Evolutionary conservation across 805 yeast species (phyloP).

Genomic region (Saccharomyces eubayanus): DNA sequence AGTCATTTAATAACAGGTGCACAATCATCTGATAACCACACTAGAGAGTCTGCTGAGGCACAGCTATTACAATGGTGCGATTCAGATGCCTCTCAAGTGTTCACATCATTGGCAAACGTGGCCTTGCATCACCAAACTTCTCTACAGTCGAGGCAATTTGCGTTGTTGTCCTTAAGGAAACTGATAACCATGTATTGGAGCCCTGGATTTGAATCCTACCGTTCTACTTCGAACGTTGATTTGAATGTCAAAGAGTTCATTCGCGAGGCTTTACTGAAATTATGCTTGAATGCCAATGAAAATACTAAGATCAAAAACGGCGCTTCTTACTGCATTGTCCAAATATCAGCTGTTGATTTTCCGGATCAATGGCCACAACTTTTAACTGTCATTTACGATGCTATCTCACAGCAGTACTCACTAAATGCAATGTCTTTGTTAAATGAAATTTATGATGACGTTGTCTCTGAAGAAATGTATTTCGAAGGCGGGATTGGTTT

Average conservation of each 20-base stretch:
- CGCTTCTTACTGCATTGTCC: conserved; percentile 68
- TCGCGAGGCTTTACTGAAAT: conserved; percentile 41
- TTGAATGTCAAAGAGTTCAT: conserved; percentile 44
- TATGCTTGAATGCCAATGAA: conserved; percentile 37
- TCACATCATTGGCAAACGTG: conserved; percentile 36
- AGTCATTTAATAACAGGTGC: conserved; percentile 23
- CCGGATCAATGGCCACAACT: conserved; percentile 95
- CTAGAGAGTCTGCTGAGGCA: conserved; percentile 46
- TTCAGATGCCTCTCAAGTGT: conserved; percentile 42
- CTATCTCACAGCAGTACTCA: conserved; percentile 28
- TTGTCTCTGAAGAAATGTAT: conserved; percentile 79
- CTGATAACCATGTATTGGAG: conserved; percentile 74
- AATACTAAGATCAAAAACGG: conserved; percentile 57
- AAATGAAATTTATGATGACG: conserved; percentile 75
- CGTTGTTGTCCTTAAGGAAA: conserved; percentile 58
- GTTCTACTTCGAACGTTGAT: conserved; percentile 50
- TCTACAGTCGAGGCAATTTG: conserved; percentile 46
- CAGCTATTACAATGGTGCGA: conserved; percentile 37
- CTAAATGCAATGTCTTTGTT: conserved; percentile 53
- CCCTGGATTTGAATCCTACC: conserved; percentile 66
- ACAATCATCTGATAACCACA: conserved; percentile 41
- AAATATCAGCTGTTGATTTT: conserved; percentile 79
- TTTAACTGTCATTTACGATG: conserved; percentile 39
- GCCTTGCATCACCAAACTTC: conserved; percentile 30
- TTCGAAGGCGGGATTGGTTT: conserved; percentile 65